Conservation (phyloP, 140 eudicot genomes). For the Oenanthe javanica region DNA sequence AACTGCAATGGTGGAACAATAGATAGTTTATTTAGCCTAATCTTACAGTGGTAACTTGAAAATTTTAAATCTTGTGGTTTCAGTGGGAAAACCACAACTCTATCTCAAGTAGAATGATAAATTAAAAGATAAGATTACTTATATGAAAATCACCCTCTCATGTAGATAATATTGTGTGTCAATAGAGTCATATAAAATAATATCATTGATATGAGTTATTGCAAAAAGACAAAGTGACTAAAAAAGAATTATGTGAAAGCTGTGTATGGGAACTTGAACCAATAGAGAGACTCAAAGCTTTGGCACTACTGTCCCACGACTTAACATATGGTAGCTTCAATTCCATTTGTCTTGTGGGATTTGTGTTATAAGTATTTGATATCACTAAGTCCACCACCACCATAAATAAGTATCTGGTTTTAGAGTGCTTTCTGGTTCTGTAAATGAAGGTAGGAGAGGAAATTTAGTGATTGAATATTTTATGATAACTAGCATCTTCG, state of each 20-base stretch:
- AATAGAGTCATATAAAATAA: neutral
- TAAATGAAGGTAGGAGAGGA: slow-evolving; percentile 43
- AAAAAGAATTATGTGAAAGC: slow-evolving; percentile 6
- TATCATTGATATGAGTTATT: neutral
- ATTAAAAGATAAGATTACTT: neutral
- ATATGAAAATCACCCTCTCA: neutral
- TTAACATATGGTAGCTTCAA: slow-evolving; percentile 11
- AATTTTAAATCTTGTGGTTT: neutral
- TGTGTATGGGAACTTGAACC: slow-evolving; percentile 56
- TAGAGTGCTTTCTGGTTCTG: slow-evolving; percentile 11
- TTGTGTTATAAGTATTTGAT: slow-evolving; percentile 6
- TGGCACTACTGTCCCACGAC: slow-evolving; percentile 17
- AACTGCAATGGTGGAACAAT: neutral
- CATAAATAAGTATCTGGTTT: neutral
- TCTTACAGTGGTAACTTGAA: neutral
- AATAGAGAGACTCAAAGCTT: slow-evolving; percentile 19
- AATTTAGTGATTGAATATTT: neutral
- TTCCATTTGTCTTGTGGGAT: slow-evolving; percentile 21
- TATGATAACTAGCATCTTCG: neutral
- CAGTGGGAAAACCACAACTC: neutral
- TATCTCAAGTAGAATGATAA: neutral
- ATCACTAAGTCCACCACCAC: slow-evolving; percentile 12
- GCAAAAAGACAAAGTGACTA: slow-evolving; percentile 1
- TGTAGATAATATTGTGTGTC: neutral
- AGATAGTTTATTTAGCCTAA: neutral